A percentile compares a stretch with the other conserved stretches of the same genome.
Conservation (phyloP, 495 filamentous ascomycete genomes). For the Podospora anserina region DNA sequence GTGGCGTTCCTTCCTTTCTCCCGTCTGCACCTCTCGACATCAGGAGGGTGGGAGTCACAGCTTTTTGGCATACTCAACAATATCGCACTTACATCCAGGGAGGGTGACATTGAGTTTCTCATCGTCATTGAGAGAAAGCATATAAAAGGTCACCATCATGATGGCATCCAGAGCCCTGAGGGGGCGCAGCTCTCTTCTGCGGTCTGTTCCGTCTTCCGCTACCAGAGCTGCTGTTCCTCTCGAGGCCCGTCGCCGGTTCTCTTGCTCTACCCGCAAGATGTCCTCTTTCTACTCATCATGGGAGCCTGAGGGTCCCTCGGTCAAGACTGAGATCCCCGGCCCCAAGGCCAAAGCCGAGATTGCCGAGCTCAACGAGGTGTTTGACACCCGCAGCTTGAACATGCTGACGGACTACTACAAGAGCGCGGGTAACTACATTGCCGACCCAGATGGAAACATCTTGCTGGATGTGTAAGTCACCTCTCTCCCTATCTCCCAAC, state of each 20-base stretch:
- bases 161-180: conserved; percentile 19
- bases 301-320: conserved; percentile 70
- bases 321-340: conserved; percentile 81
- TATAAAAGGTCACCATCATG: conserved; percentile 12
- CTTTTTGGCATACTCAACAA: neutral
- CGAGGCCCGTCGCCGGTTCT: conserved; percentile 27
- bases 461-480: conserved; percentile 70
- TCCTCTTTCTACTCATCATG: conserved; percentile 56
- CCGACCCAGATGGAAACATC: conserved; percentile 82
- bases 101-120: neutral
- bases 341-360: conserved; percentile 68
- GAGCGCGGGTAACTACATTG: conserved; percentile 74
- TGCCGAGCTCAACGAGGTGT: conserved; percentile 68
- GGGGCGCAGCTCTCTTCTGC: conserved; percentile 15
- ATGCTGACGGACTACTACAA: conserved; percentile 82
- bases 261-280: conserved; percentile 38
- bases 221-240: conserved; percentile 3
- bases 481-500: neutral
- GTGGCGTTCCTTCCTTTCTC: conserved; percentile 6
- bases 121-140: neutral
- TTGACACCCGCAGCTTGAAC: conserved; percentile 90
- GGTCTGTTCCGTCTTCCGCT: conserved; percentile 7
- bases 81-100: neutral
- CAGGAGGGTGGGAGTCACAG: neutral
- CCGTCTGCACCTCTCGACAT: neutral